Evolutionary conservation across 1,284 basidiomycete species (phyloP).

Genomic region (Omphalotus olearius): DNA sequence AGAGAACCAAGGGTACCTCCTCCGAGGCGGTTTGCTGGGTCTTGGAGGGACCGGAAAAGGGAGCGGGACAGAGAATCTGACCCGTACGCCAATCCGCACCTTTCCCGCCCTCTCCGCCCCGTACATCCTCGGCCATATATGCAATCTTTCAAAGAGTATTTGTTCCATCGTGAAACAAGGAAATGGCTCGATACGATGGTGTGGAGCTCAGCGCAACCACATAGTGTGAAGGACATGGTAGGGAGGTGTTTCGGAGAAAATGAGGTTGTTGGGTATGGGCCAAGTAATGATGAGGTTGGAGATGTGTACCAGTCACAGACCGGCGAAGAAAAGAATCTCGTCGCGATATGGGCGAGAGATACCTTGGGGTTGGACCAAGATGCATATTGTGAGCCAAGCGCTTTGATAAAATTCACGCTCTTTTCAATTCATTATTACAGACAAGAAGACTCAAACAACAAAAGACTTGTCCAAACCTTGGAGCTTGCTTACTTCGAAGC

Average conservation of each 20-base stretch:
- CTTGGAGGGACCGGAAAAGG: neutral
- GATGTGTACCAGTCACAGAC: neutral
- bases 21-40: neutral
- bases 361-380: slow-evolving; percentile 47
- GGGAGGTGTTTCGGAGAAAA: slow-evolving; percentile 39
- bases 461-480: slow-evolving; percentile 68
- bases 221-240: slow-evolving; percentile 60
- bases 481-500: slow-evolving; percentile 24
- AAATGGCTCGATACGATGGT: slow-evolving; percentile 63
- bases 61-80: neutral
- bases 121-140: slow-evolving; percentile 54
- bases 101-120: slow-evolving; percentile 20
- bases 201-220: slow-evolving; percentile 70
- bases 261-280: slow-evolving; percentile 18
- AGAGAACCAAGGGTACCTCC: slow-evolving; percentile 30
- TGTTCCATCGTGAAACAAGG: slow-evolving; percentile 42
- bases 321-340: slow-evolving; percentile 22
- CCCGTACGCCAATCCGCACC: neutral
- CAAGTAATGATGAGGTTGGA: neutral
- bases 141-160: slow-evolving; percentile 49
- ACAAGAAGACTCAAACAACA: slow-evolving; percentile 48
- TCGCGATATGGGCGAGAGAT: slow-evolving; percentile 62
- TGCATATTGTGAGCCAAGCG: slow-evolving; percentile 44
- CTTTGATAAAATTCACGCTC: neutral
- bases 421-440: slow-evolving; percentile 20